These are phyloP conservation scores for Alternaria incomplexa DNA, from an alignment of 2,329 filamentous ascomycete species.

Conservation along the genomic window DNA sequence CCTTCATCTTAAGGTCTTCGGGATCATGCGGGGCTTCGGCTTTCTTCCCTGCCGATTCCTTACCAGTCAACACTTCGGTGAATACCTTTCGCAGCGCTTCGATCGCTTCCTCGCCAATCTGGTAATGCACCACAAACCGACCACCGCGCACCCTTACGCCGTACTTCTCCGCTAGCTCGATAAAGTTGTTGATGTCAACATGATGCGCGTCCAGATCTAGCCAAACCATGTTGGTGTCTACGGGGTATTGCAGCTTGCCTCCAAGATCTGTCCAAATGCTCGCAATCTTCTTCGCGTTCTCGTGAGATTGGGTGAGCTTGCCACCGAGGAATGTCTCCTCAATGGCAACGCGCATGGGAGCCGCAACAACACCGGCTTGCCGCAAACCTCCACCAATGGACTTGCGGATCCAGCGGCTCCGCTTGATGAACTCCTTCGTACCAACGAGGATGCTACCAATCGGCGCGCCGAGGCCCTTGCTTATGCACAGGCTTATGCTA, in stretches of 20 bases:
- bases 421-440: slow-evolving; percentile 64
- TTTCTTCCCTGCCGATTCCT: slow-evolving; percentile 26
- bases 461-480: slow-evolving; percentile 81
- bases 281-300: slow-evolving; percentile 66
- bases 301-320: slow-evolving; percentile 66
- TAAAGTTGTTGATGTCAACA: slow-evolving; percentile 59
- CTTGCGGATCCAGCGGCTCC: slow-evolving; percentile 79
- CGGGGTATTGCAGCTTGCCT: slow-evolving; percentile 70
- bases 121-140: slow-evolving; percentile 73
- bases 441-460: slow-evolving; percentile 77
- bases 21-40: slow-evolving; percentile 26
- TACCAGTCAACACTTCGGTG: slow-evolving; percentile 28
- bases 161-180: slow-evolving; percentile 61
- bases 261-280: slow-evolving; percentile 72
- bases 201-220: slow-evolving; percentile 71
- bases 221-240: slow-evolving; percentile 95
- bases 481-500: slow-evolving; percentile 78
- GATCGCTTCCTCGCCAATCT: slow-evolving; percentile 72
- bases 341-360: slow-evolving; percentile 76
- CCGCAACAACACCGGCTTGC: slow-evolving; percentile 77
- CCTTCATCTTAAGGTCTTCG: slow-evolving; percentile 38
- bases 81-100: slow-evolving; percentile 44
- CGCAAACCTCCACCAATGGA: slow-evolving; percentile 79
- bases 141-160: slow-evolving; percentile 64
- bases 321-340: slow-evolving; percentile 80